Conservation (phyloP, 768 basidiomycete species). For the Collybia mongolica region DNA sequence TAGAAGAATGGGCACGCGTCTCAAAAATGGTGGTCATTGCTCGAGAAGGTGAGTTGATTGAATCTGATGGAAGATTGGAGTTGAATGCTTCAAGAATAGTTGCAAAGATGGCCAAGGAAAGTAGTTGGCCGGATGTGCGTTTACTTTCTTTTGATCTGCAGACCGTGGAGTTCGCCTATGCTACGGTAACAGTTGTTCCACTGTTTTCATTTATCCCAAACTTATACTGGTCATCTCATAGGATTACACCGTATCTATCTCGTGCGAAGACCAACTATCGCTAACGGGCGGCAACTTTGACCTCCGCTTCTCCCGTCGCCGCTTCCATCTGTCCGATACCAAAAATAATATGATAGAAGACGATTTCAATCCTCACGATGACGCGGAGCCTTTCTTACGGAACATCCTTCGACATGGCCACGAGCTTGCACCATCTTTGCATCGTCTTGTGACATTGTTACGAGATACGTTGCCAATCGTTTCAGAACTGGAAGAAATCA, state of each 20-base stretch:
- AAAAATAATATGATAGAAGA: constrained; percentile 18
- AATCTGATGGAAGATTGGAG: constrained; percentile 3
- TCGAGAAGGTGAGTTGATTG: constrained; percentile 61
- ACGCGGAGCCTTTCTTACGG: constrained; percentile 74
- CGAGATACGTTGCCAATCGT: constrained; percentile 79
- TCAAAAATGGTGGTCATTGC: constrained; percentile 95
- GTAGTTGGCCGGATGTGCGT: constrained; percentile 73
- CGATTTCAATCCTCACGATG: constrained; percentile 71
- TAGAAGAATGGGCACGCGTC: constrained; percentile 90
- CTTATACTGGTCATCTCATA: constrained; percentile 18
- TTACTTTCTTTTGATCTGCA: constrained; percentile 89
- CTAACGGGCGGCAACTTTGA: constrained; percentile 68
- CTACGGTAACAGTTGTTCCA: constrained; percentile 36
- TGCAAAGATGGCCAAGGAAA: constrained; percentile 76
- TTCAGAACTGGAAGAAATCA: constrained; percentile 62
- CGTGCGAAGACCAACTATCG: constrained; percentile 74
- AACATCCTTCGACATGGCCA: constrained; percentile 65
- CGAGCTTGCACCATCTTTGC: constrained; percentile 64
- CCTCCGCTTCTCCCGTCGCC: constrained; percentile 65
- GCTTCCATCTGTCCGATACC: constrained; percentile 22
- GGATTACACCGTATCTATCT: constrained; percentile 79
- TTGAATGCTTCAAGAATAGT: constrained; percentile 40
- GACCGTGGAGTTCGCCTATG: constrained; percentile 88
- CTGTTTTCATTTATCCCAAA: neutral
- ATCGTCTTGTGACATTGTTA: constrained; percentile 65